Evolutionary conservation across 2,329 filamentous ascomycete genomes (phyloP).

Genomic region (Cyphellophora attinorum): DNA sequence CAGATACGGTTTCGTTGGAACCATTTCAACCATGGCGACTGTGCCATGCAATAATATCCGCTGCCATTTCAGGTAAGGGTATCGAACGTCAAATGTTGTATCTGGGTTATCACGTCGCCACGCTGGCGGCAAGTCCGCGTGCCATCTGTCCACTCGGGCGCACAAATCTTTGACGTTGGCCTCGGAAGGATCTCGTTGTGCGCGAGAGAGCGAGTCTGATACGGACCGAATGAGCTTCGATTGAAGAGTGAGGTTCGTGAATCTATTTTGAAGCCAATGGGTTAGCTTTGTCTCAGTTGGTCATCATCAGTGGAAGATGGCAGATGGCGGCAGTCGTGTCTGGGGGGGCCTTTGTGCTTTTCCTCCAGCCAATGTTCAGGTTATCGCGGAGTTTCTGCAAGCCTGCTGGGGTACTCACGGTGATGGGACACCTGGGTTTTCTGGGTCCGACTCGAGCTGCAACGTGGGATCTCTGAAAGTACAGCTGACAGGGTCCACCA

Average conservation of each 20-base stretch:
- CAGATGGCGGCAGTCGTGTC: too few relatives aligned
- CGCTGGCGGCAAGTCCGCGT: constrained; percentile 31
- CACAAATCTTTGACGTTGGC: constrained; percentile 22
- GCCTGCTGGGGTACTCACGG: too few relatives aligned
- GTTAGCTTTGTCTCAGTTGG: too few relatives aligned
- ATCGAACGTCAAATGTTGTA: constrained; percentile 28
- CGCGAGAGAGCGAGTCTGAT: constrained; percentile 13
- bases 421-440: constrained; percentile 28
- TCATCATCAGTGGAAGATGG: too few relatives aligned
- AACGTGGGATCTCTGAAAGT: constrained; percentile 32
- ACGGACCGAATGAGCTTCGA: constrained; percentile 27
- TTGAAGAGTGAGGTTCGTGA: constrained; percentile 34
- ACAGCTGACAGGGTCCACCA: constrained; percentile 33
- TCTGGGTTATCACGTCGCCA: constrained; percentile 33
- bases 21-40: constrained; percentile 35
- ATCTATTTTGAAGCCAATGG: too few relatives aligned
- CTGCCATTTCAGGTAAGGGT: constrained; percentile 37
- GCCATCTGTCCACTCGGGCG: constrained; percentile 30
- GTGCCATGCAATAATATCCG: constrained; percentile 37
- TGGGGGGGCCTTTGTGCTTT: too few relatives aligned
- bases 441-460: constrained; percentile 22
- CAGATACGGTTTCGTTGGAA: constrained; percentile 39
- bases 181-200: constrained; percentile 8
- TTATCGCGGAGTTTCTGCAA: too few relatives aligned
- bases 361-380: too few relatives aligned